Evolutionary conservation across 2,329 filamentous ascomycete genomes (phyloP).

Genomic region (Hypocrella siamensis): DNA sequence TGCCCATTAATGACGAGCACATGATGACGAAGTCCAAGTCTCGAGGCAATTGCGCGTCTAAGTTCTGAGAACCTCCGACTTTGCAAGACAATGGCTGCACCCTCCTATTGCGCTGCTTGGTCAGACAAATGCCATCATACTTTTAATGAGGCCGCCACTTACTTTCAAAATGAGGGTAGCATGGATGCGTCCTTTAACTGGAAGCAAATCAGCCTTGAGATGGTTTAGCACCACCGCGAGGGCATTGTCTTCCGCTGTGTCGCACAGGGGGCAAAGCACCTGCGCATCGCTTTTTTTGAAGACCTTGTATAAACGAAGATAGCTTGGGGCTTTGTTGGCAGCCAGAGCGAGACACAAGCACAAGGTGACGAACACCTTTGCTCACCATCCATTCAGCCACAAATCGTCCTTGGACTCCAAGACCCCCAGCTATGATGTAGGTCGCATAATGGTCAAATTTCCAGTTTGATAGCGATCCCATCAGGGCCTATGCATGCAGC

Average conservation of each 20-base stretch:
- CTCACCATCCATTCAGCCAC: constrained; percentile 32
- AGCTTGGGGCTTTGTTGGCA: constrained; percentile 24
- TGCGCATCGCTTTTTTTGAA: constrained; percentile 26
- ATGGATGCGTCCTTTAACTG: constrained; percentile 26
- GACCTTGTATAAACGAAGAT: constrained; percentile 19
- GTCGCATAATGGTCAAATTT: constrained; percentile 24
- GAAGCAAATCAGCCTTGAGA: constrained; percentile 11
- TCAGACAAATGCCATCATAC: too few species aligned
- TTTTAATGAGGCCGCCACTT: constrained; percentile 4
- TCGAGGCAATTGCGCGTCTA: not conserved
- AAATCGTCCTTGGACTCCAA: constrained; percentile 31
- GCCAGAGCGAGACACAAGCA: constrained; percentile 32
- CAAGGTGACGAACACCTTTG: constrained; percentile 29
- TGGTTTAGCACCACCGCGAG: constrained; percentile 25
- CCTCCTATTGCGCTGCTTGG: not conserved
- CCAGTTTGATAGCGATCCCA: constrained; percentile 8
- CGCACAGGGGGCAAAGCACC: not conserved
- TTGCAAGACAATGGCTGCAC: not conserved
- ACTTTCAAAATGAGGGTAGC: constrained; percentile 25
- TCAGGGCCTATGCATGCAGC: not conserved
- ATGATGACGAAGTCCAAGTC: not conserved
- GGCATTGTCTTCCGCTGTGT: not conserved
- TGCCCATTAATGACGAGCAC: not conserved
- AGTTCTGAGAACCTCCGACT: not conserved
- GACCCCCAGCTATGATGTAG: constrained; percentile 35